Percentiles rank a stretch among this genome's conserved stretches.
Conservation (phyloP, 441 rosid genomes). For the Populus hybrid region DNA sequence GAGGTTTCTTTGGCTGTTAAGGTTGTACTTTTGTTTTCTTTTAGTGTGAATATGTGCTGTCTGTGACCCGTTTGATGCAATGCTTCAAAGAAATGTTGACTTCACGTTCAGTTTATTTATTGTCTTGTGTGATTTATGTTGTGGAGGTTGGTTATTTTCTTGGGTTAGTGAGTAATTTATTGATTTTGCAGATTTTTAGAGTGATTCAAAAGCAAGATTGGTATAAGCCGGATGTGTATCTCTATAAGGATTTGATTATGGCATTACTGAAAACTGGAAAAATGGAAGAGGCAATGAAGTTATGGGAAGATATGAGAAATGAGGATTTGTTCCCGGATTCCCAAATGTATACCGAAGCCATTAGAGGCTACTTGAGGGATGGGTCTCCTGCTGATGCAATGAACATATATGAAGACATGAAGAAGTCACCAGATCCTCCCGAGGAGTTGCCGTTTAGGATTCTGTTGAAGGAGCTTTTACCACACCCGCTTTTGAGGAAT, state of each 20-base stretch:
- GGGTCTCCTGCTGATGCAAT: slow-evolving; percentile 97
- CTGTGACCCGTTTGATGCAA: slow-evolving; percentile 44
- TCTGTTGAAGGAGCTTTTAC: slow-evolving; percentile 81
- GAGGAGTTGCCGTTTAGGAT: slow-evolving; percentile 92
- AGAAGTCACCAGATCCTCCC: slow-evolving; percentile 90
- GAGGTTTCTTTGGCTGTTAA: slow-evolving; percentile 68
- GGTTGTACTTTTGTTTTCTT: slow-evolving; percentile 29
- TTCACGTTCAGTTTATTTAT: neutral
- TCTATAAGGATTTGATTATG: slow-evolving; percentile 85
- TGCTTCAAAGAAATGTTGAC: slow-evolving; percentile 29
- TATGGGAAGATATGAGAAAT: slow-evolving; percentile 79
- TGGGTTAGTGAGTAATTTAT: neutral
- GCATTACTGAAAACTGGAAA: slow-evolving; percentile 59
- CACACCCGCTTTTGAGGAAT: slow-evolving; percentile 88
- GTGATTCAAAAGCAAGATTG: slow-evolving; percentile 80
- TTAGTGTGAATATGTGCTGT: slow-evolving; percentile 10
- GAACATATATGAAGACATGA: slow-evolving; percentile 96
- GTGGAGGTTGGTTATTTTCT: neutral
- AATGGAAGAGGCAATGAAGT: slow-evolving; percentile 81
- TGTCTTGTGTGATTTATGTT: neutral
- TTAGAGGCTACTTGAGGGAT: slow-evolving; percentile 75
- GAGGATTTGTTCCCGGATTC: slow-evolving; percentile 83
- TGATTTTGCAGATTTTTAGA: slow-evolving; percentile 56
- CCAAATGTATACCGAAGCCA: slow-evolving; percentile 84
- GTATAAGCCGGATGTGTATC: slow-evolving; percentile 78